These are phyloP conservation scores for Acephala macrosclerotiorum DNA, from an alignment of 2,329 filamentous ascomycete genomes.

Conservation along the genomic window DNA sequence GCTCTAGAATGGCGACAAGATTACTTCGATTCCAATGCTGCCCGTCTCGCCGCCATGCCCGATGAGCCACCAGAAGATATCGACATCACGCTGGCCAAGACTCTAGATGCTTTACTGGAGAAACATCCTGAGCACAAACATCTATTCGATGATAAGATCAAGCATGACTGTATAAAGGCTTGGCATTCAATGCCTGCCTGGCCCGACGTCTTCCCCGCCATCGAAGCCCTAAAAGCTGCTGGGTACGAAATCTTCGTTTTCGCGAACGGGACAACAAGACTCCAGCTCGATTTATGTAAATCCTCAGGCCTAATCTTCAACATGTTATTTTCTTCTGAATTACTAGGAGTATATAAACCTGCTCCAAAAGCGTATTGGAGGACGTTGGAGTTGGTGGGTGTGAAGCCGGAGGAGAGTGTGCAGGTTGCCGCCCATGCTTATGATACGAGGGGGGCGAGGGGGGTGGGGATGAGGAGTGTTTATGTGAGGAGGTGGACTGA, in stretches of 20 bases:
- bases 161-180: constrained; percentile 13
- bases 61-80: constrained; percentile 55
- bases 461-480: constrained; percentile 57
- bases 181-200: constrained; percentile 57
- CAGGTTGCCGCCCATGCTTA: constrained; percentile 63
- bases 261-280: constrained; percentile 61
- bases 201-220: constrained; percentile 55
- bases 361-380: constrained; percentile 54
- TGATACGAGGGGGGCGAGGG: constrained; percentile 57
- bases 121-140: constrained; percentile 22
- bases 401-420: constrained; percentile 54
- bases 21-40: constrained; percentile 56
- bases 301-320: constrained; percentile 57
- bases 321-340: constrained; percentile 59
- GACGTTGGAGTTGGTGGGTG: constrained; percentile 52
- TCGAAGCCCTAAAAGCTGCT: constrained; percentile 45
- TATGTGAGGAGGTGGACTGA: constrained; percentile 62
- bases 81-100: constrained; percentile 55
- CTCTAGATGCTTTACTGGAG: constrained; percentile 49
- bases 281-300: constrained; percentile 59
- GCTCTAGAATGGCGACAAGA: constrained; percentile 58
- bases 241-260: constrained; percentile 56
- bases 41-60: constrained; percentile 43
- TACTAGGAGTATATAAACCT: constrained; percentile 58
- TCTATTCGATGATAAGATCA: constrained; percentile 4